These are phyloP conservation scores for Entomortierella parvispora DNA, from an alignment of 192 early-diverging fungal genomes.

Conservation along the genomic window DNA sequence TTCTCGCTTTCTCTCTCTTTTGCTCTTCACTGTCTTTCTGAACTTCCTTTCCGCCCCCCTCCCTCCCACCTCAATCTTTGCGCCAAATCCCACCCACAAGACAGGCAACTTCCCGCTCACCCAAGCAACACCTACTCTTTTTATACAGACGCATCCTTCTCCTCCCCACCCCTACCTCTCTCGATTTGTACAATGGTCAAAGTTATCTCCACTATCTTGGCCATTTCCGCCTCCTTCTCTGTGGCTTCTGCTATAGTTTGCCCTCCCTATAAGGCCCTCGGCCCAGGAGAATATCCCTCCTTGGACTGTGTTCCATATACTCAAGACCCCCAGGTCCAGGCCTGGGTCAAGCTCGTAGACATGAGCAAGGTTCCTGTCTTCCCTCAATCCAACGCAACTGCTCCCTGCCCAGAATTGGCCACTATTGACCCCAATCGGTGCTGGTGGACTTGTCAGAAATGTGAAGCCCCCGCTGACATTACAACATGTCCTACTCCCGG, in stretches of 20 bases:
- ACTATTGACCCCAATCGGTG: slow-evolving; percentile 36
- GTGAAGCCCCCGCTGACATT: slow-evolving; percentile 31
- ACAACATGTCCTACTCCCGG: slow-evolving; percentile 51
- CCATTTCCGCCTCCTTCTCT: slow-evolving; percentile 9
- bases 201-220: slow-evolving; percentile 4
- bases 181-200: slow-evolving; percentile 3
- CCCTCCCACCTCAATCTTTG: too few species aligned
- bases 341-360: slow-evolving; percentile 54
- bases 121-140: too few species aligned
- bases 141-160: too few species aligned
- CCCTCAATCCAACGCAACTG: slow-evolving; percentile 22
- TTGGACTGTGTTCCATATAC: slow-evolving; percentile 16
- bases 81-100: too few species aligned
- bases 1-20: too few species aligned
- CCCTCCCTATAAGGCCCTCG: not conserved
- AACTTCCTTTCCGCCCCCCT: too few species aligned
- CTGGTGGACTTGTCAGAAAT: slow-evolving; percentile 57
- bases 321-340: slow-evolving; percentile 22
- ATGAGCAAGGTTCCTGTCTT: slow-evolving; percentile 39
- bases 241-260: not conserved
- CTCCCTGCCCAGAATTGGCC: too few species aligned
- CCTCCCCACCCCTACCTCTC: too few species aligned
- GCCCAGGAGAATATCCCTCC: slow-evolving; percentile 14
- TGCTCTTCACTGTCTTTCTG: too few species aligned
- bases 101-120: too few species aligned